These are phyloP conservation scores for Aphanomyces cochlioides DNA, from an alignment of 352 stramenopile species.

Conservation along the genomic window DNA sequence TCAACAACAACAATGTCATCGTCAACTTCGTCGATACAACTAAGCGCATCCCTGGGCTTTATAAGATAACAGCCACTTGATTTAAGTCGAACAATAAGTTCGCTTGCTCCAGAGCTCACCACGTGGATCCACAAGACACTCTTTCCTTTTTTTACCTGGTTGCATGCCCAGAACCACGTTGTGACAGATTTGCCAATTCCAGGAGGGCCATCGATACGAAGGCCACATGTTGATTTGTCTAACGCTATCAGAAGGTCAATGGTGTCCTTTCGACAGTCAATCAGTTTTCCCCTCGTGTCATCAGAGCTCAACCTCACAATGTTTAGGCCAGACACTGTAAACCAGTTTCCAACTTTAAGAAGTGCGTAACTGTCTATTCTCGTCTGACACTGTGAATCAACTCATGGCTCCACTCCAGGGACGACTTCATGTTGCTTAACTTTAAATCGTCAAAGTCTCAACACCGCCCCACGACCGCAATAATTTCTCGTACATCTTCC, in stretches of 20 bases:
- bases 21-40: background rate
- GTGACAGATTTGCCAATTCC: slow-evolving; percentile 43
- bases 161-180: background rate
- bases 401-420: too few relatives aligned
- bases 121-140: background rate
- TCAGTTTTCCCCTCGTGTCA: background rate
- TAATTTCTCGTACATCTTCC: too few relatives aligned
- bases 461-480: too few relatives aligned
- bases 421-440: too few relatives aligned
- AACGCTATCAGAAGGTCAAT: background rate
- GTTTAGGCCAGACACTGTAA: too few relatives aligned
- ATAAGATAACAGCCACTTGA: background rate
- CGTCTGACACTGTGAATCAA: too few relatives aligned
- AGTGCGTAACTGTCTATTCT: too few relatives aligned
- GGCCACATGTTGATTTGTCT: background rate
- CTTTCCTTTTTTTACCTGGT: background rate
- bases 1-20: slow-evolving; percentile 1
- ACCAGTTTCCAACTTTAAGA: too few relatives aligned
- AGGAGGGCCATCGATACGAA: slow-evolving; percentile 83
- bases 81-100: background rate
- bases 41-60: background rate
- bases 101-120: background rate
- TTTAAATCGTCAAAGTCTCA: too few relatives aligned
- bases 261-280: background rate
- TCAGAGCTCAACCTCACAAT: too few relatives aligned